Evolutionary conservation across 176 grass and related monocot genomes (phyloP).

Genomic region (Elymus sibiricus): DNA sequence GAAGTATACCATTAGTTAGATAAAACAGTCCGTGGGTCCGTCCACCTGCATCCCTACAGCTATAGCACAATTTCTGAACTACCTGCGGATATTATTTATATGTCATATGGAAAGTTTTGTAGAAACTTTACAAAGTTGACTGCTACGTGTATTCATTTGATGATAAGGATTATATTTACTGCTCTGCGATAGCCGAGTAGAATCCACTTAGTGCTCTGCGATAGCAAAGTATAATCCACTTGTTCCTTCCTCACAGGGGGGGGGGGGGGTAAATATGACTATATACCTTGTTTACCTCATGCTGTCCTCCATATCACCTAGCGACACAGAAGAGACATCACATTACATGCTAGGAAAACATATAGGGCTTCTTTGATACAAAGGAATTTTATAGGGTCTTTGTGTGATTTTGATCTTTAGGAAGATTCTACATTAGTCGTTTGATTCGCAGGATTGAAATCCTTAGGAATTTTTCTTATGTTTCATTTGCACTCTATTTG

Average conservation of each 20-base stretch:
- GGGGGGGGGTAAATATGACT: constrained; percentile 12
- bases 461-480: neutral
- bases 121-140: neutral
- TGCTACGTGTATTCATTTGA: neutral
- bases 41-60: neutral
- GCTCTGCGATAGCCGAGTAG: neutral
- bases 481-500: neutral
- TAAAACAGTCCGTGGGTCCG: neutral
- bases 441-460: neutral
- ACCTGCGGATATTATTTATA: neutral
- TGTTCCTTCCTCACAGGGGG: constrained; percentile 23
- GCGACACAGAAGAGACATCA: neutral
- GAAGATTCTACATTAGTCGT: neutral
- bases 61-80: neutral
- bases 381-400: neutral
- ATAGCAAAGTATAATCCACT: constrained; percentile 12
- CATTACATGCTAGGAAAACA: neutral
- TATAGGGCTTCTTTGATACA: neutral
- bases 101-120: neutral
- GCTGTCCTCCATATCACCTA: neutral
- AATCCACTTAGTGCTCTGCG: neutral
- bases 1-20: neutral
- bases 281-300: neutral
- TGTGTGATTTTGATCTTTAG: neutral
- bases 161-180: constrained; percentile 31